Evolutionary conservation across 176 grass and related monocot species (phyloP).

Genomic region (Lolium multiflorum): DNA sequence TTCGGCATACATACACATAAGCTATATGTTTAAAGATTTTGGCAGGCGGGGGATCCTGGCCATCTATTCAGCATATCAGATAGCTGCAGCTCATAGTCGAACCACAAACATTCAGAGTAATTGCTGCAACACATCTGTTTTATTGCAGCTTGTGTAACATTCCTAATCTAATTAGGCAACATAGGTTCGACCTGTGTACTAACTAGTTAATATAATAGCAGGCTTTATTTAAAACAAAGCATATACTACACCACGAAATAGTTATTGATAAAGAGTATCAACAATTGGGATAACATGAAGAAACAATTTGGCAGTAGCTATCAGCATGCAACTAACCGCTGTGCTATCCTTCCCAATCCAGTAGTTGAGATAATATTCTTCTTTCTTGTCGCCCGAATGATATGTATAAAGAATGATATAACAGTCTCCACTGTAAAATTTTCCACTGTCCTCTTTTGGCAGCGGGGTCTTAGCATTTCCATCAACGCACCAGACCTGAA

Average conservation of each 20-base stretch:
- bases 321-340: conserved; percentile 53
- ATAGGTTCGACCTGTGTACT: conserved; percentile 16
- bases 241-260: not conserved
- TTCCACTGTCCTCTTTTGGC: conserved; percentile 86
- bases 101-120: conserved; percentile 5
- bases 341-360: conserved; percentile 93
- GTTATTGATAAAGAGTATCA: conserved; percentile 23
- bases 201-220: conserved; percentile 13
- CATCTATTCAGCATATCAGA: conserved; percentile 1
- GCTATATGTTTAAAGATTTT: conserved; percentile 29
- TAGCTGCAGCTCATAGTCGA: not conserved
- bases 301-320: conserved; percentile 17
- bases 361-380: conserved; percentile 86
- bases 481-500: conserved; percentile 87
- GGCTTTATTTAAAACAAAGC: not conserved
- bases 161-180: not conserved
- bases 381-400: conserved; percentile 94
- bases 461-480: conserved; percentile 71
- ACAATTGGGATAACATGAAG: not conserved
- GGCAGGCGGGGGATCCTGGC: not conserved
- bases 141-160: not conserved
- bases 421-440: conserved; percentile 95
- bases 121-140: not conserved
- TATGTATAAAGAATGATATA: conserved; percentile 92
- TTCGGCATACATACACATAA: not conserved